These are phyloP conservation scores for Thielaviopsis euricoi DNA, from an alignment of 2,329 filamentous ascomycete species.

Conservation along the genomic window DNA sequence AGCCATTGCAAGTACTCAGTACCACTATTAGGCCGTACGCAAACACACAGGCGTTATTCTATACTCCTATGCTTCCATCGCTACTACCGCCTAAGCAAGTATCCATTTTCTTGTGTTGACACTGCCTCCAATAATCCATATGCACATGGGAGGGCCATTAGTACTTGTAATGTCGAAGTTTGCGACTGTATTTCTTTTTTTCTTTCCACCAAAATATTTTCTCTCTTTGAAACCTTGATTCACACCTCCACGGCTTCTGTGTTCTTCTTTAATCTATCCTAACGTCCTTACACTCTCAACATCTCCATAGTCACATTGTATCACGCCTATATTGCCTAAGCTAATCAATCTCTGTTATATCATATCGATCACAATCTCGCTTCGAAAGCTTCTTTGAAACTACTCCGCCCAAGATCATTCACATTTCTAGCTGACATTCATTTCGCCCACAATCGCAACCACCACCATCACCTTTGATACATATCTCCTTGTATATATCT, in stretches of 20 bases:
- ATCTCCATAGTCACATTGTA: neutral
- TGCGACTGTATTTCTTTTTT: neutral
- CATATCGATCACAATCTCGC: too few relatives aligned
- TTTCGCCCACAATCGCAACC: neutral
- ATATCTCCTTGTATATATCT: neutral
- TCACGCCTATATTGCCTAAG: too few relatives aligned
- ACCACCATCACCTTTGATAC: neutral
- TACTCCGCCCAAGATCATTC: neutral
- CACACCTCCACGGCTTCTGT: neutral
- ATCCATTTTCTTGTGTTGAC: too few relatives aligned
- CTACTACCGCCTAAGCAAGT: too few relatives aligned
- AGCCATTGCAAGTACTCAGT: neutral
- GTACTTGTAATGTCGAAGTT: neutral
- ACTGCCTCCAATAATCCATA: too few relatives aligned
- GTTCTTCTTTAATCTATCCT: neutral
- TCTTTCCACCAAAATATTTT: neutral
- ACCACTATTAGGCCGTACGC: neutral
- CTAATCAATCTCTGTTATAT: too few relatives aligned
- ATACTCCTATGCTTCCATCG: too few relatives aligned
- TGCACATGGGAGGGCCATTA: neutral
- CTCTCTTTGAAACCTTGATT: neutral
- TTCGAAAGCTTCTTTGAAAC: too few relatives aligned
- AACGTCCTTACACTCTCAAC: too few relatives aligned
- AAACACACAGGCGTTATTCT: too few relatives aligned
- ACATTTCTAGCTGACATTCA: neutral